These are phyloP conservation scores for Colletotrichum eleusines DNA, from an alignment of 2,329 filamentous ascomycete species.

Conservation along the genomic window DNA sequence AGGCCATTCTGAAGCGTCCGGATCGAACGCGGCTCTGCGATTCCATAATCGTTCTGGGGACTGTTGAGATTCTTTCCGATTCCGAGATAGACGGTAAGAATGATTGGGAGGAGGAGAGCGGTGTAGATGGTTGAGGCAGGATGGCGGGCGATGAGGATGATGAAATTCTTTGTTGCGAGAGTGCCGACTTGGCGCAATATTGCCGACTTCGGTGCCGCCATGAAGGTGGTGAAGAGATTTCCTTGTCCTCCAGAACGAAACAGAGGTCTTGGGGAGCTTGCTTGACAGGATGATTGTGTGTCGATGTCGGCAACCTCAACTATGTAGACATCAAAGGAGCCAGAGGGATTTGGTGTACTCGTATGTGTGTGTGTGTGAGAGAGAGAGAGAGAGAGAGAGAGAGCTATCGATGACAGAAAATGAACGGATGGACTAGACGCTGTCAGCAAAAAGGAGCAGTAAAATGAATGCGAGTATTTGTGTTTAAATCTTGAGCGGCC, in stretches of 20 bases:
- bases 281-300: not conserved
- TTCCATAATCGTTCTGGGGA: constrained; percentile 79
- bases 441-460: not conserved
- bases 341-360: not conserved
- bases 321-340: not conserved
- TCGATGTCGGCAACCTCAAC: too few relatives aligned
- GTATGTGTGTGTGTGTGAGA: too few relatives aligned
- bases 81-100: constrained; percentile 69
- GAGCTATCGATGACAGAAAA: not conserved
- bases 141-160: constrained; percentile 68
- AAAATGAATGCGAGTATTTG: not conserved
- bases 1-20: constrained; percentile 62
- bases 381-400: too few relatives aligned
- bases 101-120: constrained; percentile 69
- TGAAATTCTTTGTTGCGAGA: constrained; percentile 71
- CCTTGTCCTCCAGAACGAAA: not conserved
- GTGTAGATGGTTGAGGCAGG: constrained; percentile 63
- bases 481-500: not conserved
- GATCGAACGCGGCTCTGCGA: constrained; percentile 72
- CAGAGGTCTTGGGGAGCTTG: too few relatives aligned
- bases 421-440: not conserved
- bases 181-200: constrained; percentile 66
- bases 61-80: constrained; percentile 88
- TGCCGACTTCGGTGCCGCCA: constrained; percentile 20
- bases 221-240: not conserved